Evolutionary conservation across 192 early-diverging fungal species (phyloP), one percentile per base, ranked within the genome.

Genomic region (Spinellus fusiger): DNA sequence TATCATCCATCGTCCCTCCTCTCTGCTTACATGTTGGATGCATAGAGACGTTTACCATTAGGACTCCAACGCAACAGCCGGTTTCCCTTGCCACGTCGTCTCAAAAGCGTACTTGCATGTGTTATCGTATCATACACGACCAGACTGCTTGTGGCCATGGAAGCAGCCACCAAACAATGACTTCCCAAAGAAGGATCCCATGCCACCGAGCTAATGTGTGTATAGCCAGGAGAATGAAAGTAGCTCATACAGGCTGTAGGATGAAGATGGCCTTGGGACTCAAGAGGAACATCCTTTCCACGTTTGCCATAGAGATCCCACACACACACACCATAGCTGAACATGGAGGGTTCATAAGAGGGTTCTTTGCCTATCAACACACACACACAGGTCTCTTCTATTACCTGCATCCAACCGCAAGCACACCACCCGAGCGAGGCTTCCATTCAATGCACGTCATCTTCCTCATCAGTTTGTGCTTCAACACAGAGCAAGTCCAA

Each of bases 381-480:
- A 6, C 10, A 6, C 18, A n/a, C 40, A 44, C 40, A 5, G 25
- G 12, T 8, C 1, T 50, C 26, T 58, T 2, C 8, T 48, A 23
- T 25, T 69, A 79, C 77, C 73, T 55, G 48, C 69, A 77, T 9
- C 74, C 78, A 23, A 82, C 80, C 0, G 81, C 81, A 27, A 83
- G 58, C 2, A 63, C 49, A 16, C 62, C 73, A n/a, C 59, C 64
- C 20, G 54, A 22, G 16, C 61, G 59, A 31, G 56, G 54, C 22
- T 71, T 82, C 79, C 79, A 83, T 34, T 77, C 80, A n/a, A 80
- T 23, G 26, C 80, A 79, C 4, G 77, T 77, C 5, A 83, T 64
- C 18, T 72, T 58, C 26, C 62, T 49, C 68, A 79, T 77, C 26
- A 59, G 66, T 5, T 65, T 48, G 46, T 82, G 72, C 5, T 31